Evolutionary conservation across 768 basidiomycete genomes (phyloP), one percentile per base, ranked within the genome.

Genomic region (Russula virescens): DNA sequence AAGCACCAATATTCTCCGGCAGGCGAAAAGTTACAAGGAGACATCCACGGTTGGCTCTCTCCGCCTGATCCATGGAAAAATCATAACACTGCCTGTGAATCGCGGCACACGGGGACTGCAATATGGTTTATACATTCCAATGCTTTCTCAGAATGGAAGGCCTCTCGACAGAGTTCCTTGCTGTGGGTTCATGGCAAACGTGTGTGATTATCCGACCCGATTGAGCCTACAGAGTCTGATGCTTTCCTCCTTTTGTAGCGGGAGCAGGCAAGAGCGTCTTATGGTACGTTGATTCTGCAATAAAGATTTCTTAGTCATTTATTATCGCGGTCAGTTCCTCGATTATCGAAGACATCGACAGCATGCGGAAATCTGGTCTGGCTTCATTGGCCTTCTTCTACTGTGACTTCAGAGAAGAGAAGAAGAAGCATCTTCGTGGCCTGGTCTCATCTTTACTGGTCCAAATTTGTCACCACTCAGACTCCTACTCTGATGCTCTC

Each of bases 61-160:
- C 55, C 55, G 2, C 55, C 55, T n/a, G 55, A 55, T 21, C 55
- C 55, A 1, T 55, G 55, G 43, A 45, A 31, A 21, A 55, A 45
- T 13, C 28, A 55, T 7, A 42, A 43, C 14, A 18, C 42, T 1
- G 53, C 38, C 8, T 8, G 14, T 19, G 53, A 18, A 40, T 42
- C 14, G 53, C 40, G 23, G 5, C 19, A 43, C 18, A 26, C 25
- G 9, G 54, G 54, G 21, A 42, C 54, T 0, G 55, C 55, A 2
- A 21, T 2, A 5, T 55, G 55, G 55, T 55, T 55, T 21, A 7
- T 45, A 13, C 26, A 34, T 14, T 10, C 42, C 42, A 8, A 18
- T 6, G 23, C 26, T 26, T 21, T 55, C 28, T n/a, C 55, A 0
- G 26, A 55, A 43, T 55, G 54, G 54, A 26, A 55, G 19, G 43